Base-by-base conservation (phyloP, 164 flowering plant species). In the Platanus orientalis region DNA sequence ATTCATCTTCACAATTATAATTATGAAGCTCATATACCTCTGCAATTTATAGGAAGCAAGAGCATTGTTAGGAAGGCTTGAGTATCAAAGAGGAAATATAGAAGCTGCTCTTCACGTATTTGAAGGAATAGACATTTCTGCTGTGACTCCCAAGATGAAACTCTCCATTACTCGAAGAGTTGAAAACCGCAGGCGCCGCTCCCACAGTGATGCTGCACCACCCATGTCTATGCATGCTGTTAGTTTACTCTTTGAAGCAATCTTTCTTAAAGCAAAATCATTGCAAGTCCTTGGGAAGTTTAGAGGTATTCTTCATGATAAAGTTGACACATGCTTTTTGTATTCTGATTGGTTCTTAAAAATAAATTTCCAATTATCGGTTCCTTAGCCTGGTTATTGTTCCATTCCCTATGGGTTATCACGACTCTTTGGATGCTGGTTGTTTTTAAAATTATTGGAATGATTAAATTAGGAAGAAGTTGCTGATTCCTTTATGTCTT, bases 41-140 rank as follows among this genome's bases (percentile, higher is more conserved):
- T 66, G 28, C 56, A 42, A 64, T 68, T 49, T 78, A n/a, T 52
- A 94, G 99, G 97, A 89, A 78, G 97, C 97, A 14, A 85, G 99
- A 78, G 95, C 97, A 42, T 75, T 94, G 63, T 61, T 91, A 51
- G 99, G 99, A 68, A 79, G 96, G 67, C 86, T 87, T 14, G 97
- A 91, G 78, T 94, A 81, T 78, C 91, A 88, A 62, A 84, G 82
- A 66, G 99, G 99, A 47, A 88, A 89, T 52, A 50, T 80, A 34
- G 96, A 91, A 81, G 92, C 82, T 63, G 97, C 99, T 27, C 87
- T 89, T 75, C 90, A 78, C 70, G 96, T 88, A 17, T 91, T 86
- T 79, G 96, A 91, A 73, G 99, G 99, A 59, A 94, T 94, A 48
- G 97, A 91, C 65, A 74, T 89, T 65, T 79, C 80, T 71, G 80